Evolutionary conservation across 139 green algal genomes (phyloP).

Genomic region (Trebouxia sp.): DNA sequence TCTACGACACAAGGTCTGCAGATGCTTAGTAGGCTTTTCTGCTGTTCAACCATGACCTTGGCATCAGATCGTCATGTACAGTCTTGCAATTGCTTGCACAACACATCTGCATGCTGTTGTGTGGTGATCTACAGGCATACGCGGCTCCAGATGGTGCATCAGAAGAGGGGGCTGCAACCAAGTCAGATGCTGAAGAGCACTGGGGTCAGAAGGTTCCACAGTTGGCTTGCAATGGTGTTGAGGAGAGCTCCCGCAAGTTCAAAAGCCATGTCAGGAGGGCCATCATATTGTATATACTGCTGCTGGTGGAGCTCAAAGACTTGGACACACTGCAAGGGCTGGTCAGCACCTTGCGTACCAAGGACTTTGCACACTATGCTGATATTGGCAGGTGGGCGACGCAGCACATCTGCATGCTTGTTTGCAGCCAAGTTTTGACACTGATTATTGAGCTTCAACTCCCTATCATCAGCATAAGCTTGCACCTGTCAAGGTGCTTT

Average conservation of each 20-base stretch:
- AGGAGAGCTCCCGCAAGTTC: constrained; percentile 3
- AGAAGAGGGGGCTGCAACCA: background rate
- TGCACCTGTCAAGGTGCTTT: background rate
- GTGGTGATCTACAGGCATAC: background rate
- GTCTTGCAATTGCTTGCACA: no score
- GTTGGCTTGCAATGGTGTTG: background rate
- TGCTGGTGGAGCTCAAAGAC: background rate
- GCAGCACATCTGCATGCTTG: no score
- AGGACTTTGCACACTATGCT: background rate
- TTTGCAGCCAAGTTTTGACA: no score
- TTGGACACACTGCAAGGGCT: background rate
- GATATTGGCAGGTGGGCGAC: background rate
- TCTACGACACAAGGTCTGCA: no score
- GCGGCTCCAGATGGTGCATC: background rate
- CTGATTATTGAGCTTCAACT: no score
- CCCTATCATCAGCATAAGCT: no score
- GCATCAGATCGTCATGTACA: no score
- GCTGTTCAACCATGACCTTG: no score
- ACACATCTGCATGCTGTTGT: no score
- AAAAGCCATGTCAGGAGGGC: background rate
- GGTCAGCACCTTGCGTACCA: background rate
- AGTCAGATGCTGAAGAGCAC: background rate
- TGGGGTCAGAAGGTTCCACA: background rate
- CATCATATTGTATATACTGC: background rate
- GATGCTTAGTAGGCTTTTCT: no score